Evolutionary conservation across 257 asterid species (phyloP).

Genomic region (Anisodus tanguticus): DNA sequence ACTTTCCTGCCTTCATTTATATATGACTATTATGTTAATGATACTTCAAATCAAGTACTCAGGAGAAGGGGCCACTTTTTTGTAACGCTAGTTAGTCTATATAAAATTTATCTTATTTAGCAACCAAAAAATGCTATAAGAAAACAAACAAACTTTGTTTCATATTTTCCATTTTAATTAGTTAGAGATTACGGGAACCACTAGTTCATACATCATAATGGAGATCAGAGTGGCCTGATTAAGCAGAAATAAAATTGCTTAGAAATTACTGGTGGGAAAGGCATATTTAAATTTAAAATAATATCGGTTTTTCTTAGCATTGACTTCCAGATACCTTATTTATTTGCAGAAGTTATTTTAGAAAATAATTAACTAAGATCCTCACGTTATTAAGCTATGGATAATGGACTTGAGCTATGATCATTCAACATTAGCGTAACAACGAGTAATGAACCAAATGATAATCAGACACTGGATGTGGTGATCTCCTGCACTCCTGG

Average conservation of each 20-base stretch:
- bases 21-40: no score
- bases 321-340: background rate
- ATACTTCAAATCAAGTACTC: no score
- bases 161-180: no score
- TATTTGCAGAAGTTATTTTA: background rate
- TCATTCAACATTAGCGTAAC: background rate
- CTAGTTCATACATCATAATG: background rate
- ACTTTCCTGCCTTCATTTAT: no score
- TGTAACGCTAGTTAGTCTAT: no score
- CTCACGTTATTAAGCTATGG: background rate
- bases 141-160: no score
- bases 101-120: no score
- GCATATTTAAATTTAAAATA: background rate
- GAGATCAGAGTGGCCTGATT: background rate
- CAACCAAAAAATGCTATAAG: no score
- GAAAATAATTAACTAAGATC: background rate
- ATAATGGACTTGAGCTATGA: background rate
- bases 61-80: no score
- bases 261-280: background rate
- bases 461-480: background rate
- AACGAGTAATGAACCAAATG: background rate
- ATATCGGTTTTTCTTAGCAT: background rate
- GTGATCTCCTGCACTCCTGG: background rate
- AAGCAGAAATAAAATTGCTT: background rate
- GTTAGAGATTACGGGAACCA: background rate